Evolutionary conservation across 257 asterid genomes (phyloP).

Genomic region (Nicotiana undulata): DNA sequence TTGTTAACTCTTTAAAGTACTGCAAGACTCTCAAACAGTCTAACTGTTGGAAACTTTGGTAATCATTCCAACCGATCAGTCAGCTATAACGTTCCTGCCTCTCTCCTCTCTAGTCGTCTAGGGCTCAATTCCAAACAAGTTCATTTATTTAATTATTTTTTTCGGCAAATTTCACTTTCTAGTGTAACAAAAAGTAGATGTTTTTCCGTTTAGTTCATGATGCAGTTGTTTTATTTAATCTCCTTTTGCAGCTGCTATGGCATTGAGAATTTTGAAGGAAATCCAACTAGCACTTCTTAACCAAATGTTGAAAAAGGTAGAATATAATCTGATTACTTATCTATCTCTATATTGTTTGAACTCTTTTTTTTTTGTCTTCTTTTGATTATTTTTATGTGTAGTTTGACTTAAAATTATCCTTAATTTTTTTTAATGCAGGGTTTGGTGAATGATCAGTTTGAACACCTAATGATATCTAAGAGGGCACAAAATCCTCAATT

Average conservation of each 20-base stretch:
- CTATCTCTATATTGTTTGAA: neutral
- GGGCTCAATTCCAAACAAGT: too few species aligned
- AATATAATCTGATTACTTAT: neutral
- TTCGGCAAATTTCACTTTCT: too few species aligned
- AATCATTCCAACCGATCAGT: too few species aligned
- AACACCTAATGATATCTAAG: neutral
- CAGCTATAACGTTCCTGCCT: too few species aligned
- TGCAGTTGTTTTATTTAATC: neutral
- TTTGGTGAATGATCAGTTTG: neutral
- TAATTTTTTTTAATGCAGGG: neutral
- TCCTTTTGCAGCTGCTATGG: neutral
- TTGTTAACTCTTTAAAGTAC: too few species aligned
- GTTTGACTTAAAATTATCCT: neutral
- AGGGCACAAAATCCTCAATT: neutral
- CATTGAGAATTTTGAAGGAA: neutral
- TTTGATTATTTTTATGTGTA: neutral
- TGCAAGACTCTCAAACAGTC: too few species aligned
- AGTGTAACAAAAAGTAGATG: too few species aligned
- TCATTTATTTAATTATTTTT: too few species aligned
- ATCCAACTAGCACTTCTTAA: neutral
- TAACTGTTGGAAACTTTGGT: too few species aligned
- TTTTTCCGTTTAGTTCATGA: too few species aligned
- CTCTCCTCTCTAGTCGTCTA: too few species aligned
- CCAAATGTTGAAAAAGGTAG: constrained; percentile 4
- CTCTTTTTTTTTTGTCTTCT: neutral